A percentile compares a stretch with the other conserved stretches of the same genome.
phyloP scores from a whole-genome alignment of 805 yeast genomes.

The Allodekkera sacchari region DNA sequence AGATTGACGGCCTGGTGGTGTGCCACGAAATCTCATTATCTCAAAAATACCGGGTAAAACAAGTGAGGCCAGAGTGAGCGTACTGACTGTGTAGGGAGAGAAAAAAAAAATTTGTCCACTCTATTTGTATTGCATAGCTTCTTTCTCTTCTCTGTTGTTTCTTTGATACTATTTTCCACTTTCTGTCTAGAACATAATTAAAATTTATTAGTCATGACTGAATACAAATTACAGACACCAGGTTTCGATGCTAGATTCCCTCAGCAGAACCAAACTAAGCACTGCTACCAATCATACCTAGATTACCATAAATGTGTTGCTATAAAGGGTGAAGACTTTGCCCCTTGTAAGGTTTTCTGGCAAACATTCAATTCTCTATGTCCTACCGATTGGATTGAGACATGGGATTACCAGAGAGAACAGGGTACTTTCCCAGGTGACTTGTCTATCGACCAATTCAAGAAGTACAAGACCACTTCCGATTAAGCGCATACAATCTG shows the following conservation, averaged over 20 bases:
- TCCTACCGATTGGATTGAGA: slow-evolving; percentile 78
- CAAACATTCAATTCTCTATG: slow-evolving; percentile 82
- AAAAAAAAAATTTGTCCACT: no score
- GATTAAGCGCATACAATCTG: no score
- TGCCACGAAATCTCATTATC: no score
- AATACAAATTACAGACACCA: slow-evolving; percentile 48
- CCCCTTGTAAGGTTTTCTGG: slow-evolving; percentile 93
- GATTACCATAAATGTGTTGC: slow-evolving; percentile 97
- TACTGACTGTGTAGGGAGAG: no score
- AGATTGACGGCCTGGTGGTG: no score
- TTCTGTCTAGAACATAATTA: not conserved
- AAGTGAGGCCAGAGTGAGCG: no score
- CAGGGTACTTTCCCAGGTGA: slow-evolving; percentile 33
- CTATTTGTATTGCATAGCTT: no score
- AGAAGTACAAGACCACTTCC: slow-evolving; percentile 6
- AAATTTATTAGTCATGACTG: slow-evolving; percentile 32
- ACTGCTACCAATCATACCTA: slow-evolving; percentile 96
- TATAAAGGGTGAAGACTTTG: slow-evolving; percentile 96
- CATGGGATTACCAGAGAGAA: slow-evolving; percentile 81
- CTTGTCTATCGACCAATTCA: slow-evolving; percentile 26
- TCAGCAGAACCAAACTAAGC: slow-evolving; percentile 94
- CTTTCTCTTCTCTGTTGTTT: no score
- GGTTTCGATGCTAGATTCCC: slow-evolving; percentile 94
- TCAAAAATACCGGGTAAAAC: no score
- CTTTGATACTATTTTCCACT: not conserved